A percentile compares a stretch with the other conserved stretches of the same genome.
Evolutionary conservation across 225 moss, liverwort and hornwort genomes (phyloP).

Genomic region (Rhytidiadelphus loreus): DNA sequence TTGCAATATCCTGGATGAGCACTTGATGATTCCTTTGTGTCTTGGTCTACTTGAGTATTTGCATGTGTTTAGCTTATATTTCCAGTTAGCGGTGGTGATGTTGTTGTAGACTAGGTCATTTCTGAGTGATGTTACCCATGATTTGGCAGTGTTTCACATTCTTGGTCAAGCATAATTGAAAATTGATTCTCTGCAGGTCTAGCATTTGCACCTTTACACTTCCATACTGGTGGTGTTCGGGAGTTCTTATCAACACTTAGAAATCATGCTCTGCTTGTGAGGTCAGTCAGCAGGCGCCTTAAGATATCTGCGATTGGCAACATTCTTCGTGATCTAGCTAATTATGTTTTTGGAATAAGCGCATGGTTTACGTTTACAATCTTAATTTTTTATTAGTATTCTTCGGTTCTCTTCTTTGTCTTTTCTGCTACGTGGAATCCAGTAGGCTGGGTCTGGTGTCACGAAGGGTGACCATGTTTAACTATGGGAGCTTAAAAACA

Average conservation of each 20-base stretch:
- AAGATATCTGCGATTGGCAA: not conserved
- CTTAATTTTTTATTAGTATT: not conserved
- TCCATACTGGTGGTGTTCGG: constrained; percentile 88
- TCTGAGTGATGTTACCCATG: not conserved
- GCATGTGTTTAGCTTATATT: not conserved
- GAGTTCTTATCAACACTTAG: constrained; percentile 77
- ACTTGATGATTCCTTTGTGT: not conserved
- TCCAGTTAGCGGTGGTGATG: not conserved
- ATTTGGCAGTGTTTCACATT: not conserved
- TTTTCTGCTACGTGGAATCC: constrained; percentile 23
- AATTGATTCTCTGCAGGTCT: constrained; percentile 43
- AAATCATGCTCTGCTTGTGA: constrained; percentile 73
- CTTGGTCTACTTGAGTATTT: not conserved
- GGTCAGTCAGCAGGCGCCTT: constrained; percentile 22
- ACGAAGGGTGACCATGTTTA: not conserved
- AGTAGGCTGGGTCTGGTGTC: not conserved
- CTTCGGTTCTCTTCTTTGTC: not conserved
- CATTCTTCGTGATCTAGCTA: not conserved
- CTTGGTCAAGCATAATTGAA: not conserved
- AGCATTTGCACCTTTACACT: constrained; percentile 78
- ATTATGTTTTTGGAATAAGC: not conserved
- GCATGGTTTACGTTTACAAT: constrained; percentile 1
- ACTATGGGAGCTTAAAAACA: not conserved
- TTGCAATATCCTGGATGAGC: not conserved
- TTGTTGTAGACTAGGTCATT: not conserved